Base-by-base conservation (phyloP, 2,329 filamentous ascomycete genomes). In the Colletotrichum sansevieriae region DNA sequence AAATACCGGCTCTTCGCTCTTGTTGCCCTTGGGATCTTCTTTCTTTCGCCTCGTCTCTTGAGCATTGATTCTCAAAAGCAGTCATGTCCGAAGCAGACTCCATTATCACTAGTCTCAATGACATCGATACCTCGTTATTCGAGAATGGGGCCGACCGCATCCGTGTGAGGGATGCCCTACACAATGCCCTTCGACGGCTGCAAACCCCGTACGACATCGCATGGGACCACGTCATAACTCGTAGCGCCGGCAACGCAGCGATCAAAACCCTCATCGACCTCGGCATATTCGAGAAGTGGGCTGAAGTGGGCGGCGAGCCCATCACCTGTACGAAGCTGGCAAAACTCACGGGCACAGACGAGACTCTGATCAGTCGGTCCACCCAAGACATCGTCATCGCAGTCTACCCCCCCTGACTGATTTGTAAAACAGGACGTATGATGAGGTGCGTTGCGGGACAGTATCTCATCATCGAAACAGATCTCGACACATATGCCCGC, bases 121-220 rank as follows among this genome's bases (percentile, higher is more conserved):
- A 71, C 13, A 55, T 80, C 49, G 63, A 72, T 29, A 71, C 68
- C 37, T 63, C 56, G 13, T 75, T 75, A 12, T 79, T 81, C 67
- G 41, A 73, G n/a, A 75, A 68, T 43, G 77, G 80, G 37, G 71
- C 73, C 1, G 79, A 81, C 63, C 74, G 79, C 10, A 69, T 75
- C 35, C 75, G 75, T 18, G 76, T 74, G 0, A 72, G 77, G 9
- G 76, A 80, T 68, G 78, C 76, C 1, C 72, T 80, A 11, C 71
- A 75, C 37, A 62, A 74, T n/a, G 72, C 77, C 1, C 70, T 79
- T 0, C 65, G 75, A n/a, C 75, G 70, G 49, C 74, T 79, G 1
- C 78, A 80, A 65, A 77, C 75, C 25, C 80, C 79, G 0, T 82
- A 79, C 78, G 79, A 81, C 57, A 76, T 78, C 9, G 77, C 77